phyloP scores from a whole-genome alignment of 148 eudicot species.

The Rheum nobile region DNA sequence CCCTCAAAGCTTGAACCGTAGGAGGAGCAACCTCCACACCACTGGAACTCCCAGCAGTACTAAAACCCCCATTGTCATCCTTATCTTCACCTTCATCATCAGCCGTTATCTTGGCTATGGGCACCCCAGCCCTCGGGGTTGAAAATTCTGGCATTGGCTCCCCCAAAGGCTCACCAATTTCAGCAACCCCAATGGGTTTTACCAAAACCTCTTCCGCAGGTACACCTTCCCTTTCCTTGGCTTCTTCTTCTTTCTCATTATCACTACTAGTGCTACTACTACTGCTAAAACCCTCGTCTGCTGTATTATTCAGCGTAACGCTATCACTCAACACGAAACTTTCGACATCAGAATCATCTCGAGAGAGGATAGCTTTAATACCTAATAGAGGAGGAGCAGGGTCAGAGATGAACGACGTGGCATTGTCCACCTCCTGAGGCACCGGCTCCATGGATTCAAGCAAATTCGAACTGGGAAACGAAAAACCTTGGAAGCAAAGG shows the following conservation, averaged over 20 bases:
- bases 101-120: slow-evolving; percentile 25
- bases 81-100: slow-evolving; percentile 25
- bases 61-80: slow-evolving; percentile 12
- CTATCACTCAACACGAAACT: neutral
- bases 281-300: slow-evolving; percentile 8
- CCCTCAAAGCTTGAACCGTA: slow-evolving; percentile 14
- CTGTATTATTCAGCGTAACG: slow-evolving; percentile 5
- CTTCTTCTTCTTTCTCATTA: slow-evolving; percentile 7
- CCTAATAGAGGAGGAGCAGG: slow-evolving; percentile 19
- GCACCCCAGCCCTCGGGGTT: slow-evolving; percentile 12
- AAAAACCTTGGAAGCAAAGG: neutral
- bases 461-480: neutral
- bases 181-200: slow-evolving; percentile 7
- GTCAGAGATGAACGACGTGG: slow-evolving; percentile 11
- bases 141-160: slow-evolving; percentile 12
- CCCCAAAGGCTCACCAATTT: slow-evolving; percentile 11
- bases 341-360: slow-evolving; percentile 15
- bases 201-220: slow-evolving; percentile 17
- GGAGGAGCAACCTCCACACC: slow-evolving; percentile 17
- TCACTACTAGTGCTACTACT: slow-evolving; percentile 10
- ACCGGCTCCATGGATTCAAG: slow-evolving; percentile 8
- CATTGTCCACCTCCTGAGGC: neutral
- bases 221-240: slow-evolving; percentile 41
- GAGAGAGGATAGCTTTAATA: slow-evolving; percentile 13
- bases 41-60: neutral